Conservation (phyloP, 2,329 filamentous ascomycete genomes). For the Chaetomium globosum region DNA sequence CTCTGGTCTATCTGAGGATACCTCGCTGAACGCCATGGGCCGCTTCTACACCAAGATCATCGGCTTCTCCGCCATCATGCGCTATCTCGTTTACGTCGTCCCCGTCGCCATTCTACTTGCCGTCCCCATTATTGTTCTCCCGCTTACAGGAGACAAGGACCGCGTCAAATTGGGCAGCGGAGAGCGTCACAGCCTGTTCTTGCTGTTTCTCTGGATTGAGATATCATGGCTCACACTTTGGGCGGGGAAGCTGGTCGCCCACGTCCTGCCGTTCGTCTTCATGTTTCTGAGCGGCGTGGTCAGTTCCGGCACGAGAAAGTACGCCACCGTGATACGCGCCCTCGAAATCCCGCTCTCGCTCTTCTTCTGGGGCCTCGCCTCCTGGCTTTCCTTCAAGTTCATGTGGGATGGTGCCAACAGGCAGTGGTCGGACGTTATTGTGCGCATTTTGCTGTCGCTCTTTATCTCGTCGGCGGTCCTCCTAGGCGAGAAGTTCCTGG, state of each 20-base stretch:
- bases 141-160: slow-evolving; percentile 45
- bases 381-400: slow-evolving; percentile 63
- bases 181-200: slow-evolving; percentile 51
- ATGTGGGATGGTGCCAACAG: slow-evolving; percentile 51
- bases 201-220: slow-evolving; percentile 70
- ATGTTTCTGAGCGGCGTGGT: slow-evolving; percentile 71
- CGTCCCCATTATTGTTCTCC: slow-evolving; percentile 61
- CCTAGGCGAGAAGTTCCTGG: slow-evolving; percentile 74
- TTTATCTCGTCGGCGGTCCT: slow-evolving; percentile 71
- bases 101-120: slow-evolving; percentile 65
- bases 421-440: slow-evolving; percentile 61
- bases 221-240: slow-evolving; percentile 69
- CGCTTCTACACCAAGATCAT: slow-evolving; percentile 66
- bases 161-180: slow-evolving; percentile 44
- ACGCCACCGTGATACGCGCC: slow-evolving; percentile 65
- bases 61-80: slow-evolving; percentile 63
- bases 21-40: slow-evolving; percentile 66
- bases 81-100: slow-evolving; percentile 69
- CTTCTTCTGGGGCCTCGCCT: slow-evolving; percentile 68
- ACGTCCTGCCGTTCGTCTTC: slow-evolving; percentile 62
- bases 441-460: slow-evolving; percentile 66
- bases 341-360: slow-evolving; percentile 68
- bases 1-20: slow-evolving; percentile 52
- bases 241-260: slow-evolving; percentile 66
- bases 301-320: slow-evolving; percentile 70